These are phyloP conservation scores for Komagataella pseudopastoris DNA, from an alignment of 805 yeast genomes.

Conservation along the genomic window DNA sequence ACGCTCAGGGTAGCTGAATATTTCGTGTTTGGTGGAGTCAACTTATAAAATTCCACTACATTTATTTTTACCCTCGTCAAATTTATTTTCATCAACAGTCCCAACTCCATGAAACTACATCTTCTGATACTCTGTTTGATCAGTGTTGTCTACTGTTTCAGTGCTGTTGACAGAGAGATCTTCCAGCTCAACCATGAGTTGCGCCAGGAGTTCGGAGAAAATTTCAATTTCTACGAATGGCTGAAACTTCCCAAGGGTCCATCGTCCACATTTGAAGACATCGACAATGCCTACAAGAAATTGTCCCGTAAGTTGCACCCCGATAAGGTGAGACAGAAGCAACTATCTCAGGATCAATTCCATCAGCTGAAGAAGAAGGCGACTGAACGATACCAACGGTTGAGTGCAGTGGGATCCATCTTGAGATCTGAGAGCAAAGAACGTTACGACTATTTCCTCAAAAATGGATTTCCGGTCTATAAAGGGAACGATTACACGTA, in stretches of 20 bases:
- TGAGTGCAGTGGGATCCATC: constrained; percentile 65
- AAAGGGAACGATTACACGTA: constrained; percentile 55
- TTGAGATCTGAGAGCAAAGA: constrained; percentile 49
- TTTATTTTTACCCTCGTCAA: background rate
- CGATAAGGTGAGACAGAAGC: constrained; percentile 44
- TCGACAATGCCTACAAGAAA: constrained; percentile 55
- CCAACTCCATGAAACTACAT: background rate
- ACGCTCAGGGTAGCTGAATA: background rate
- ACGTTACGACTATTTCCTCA: constrained; percentile 73
- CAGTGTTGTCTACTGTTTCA: background rate
- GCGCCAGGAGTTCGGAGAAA: constrained; percentile 45
- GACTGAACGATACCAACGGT: constrained; percentile 61
- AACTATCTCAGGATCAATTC: constrained; percentile 12
- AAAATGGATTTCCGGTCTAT: constrained; percentile 79
- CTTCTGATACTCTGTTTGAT: background rate
- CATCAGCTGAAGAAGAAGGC: constrained; percentile 28
- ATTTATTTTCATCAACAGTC: background rate
- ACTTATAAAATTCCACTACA: background rate
- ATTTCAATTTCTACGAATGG: constrained; percentile 58
- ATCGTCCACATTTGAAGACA: constrained; percentile 35
- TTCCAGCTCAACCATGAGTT: constrained; percentile 59
- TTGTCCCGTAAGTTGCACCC: constrained; percentile 72
- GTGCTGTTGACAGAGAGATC: constrained; percentile 66
- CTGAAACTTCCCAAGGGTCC: constrained; percentile 29
- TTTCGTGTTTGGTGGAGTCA: background rate